phyloP scores from a whole-genome alignment of 805 yeast species.

The Dipodascus geniculatus region DNA sequence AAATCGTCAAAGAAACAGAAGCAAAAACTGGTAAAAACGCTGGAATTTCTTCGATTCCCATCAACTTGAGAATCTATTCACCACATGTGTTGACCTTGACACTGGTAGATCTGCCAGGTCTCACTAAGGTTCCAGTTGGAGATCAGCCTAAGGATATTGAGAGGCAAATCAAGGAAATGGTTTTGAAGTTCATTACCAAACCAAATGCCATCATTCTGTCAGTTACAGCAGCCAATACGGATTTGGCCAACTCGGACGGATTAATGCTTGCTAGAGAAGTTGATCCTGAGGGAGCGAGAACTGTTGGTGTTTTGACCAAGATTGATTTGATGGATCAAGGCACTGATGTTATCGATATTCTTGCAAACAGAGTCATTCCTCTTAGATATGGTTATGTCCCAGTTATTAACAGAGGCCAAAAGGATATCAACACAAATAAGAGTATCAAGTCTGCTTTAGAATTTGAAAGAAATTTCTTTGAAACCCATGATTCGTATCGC shows the following conservation, averaged over 20 bases:
- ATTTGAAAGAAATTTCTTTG: slow-evolving; percentile 76
- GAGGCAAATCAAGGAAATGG: slow-evolving; percentile 82
- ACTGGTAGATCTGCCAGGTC: slow-evolving; percentile 91
- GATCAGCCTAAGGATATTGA: slow-evolving; percentile 98
- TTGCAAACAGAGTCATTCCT: slow-evolving; percentile 93
- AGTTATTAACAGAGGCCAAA: slow-evolving; percentile 94
- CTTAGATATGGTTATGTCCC: slow-evolving; percentile 94
- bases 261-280: slow-evolving; percentile 93
- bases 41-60: slow-evolving; percentile 88
- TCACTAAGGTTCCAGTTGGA: slow-evolving; percentile 97
- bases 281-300: slow-evolving; percentile 89
- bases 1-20: slow-evolving; percentile 85
- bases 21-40: slow-evolving; percentile 57
- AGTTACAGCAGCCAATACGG: slow-evolving; percentile 94
- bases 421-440: slow-evolving; percentile 80
- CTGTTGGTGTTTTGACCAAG: slow-evolving; percentile 94
- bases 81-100: slow-evolving; percentile 93
- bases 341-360: slow-evolving; percentile 89
- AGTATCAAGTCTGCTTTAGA: slow-evolving; percentile 78
- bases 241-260: slow-evolving; percentile 94
- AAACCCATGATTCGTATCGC: slow-evolving; percentile 75
- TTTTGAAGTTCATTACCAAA: slow-evolving; percentile 83
- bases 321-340: slow-evolving; percentile 97
- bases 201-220: slow-evolving; percentile 94
- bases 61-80: slow-evolving; percentile 84